Conservation (phyloP, 768 basidiomycete genomes). For the Lanmaoa pseudosensibilis region DNA sequence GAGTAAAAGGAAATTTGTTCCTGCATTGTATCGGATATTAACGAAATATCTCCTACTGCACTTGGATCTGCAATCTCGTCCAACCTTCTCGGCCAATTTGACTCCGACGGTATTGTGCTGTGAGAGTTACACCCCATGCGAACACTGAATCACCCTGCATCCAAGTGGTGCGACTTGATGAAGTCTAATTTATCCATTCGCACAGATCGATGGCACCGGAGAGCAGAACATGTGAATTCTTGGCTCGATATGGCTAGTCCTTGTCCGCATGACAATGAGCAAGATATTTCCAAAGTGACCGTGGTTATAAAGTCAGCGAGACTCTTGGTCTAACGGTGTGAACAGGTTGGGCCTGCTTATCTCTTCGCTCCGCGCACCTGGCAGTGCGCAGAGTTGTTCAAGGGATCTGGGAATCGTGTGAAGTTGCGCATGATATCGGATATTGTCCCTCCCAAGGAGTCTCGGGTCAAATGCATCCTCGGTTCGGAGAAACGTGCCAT, state of each 20-base stretch:
- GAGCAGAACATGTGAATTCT: neutral
- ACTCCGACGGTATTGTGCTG: neutral
- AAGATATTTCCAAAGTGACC: neutral
- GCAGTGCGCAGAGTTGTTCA: too few relatives aligned
- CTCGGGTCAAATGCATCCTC: neutral
- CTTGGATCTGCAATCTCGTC: neutral
- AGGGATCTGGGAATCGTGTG: neutral
- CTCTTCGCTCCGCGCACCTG: too few relatives aligned
- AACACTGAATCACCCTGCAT: neutral
- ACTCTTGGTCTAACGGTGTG: neutral
- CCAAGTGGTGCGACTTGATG: neutral
- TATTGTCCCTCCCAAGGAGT: too few relatives aligned
- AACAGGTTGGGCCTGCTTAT: neutral
- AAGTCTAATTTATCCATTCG: neutral
- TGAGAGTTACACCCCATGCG: neutral
- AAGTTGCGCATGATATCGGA: too few relatives aligned
- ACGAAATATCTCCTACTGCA: neutral
- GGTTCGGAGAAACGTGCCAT: neutral
- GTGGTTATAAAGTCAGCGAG: neutral
- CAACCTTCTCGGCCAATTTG: neutral
- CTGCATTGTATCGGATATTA: neutral
- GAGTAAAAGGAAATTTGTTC: neutral
- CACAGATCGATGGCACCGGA: neutral
- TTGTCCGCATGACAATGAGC: neutral
- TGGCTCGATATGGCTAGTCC: neutral